These are phyloP conservation scores for Colletotrichum truncatum DNA, from an alignment of 2,329 filamentous ascomycete genomes.

Conservation along the genomic window DNA sequence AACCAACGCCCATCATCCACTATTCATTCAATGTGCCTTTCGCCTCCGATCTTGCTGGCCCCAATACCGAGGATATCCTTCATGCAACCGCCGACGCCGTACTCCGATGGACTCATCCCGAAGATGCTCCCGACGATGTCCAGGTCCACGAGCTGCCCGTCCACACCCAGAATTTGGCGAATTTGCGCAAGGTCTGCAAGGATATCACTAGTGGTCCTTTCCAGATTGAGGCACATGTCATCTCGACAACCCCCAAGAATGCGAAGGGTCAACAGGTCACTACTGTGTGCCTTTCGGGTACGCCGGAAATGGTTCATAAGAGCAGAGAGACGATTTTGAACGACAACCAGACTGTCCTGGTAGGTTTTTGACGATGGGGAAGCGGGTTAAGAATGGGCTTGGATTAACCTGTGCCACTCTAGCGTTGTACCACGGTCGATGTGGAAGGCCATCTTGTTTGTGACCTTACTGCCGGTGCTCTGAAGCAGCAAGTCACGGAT, in stretches of 20 bases:
- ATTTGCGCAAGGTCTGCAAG: slow-evolving; percentile 80
- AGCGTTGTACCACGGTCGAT: slow-evolving; percentile 94
- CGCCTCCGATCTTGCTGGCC: slow-evolving; percentile 88
- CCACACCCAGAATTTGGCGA: slow-evolving; percentile 85
- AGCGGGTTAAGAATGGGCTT: not conserved
- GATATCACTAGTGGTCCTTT: slow-evolving; percentile 78
- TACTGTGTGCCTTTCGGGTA: slow-evolving; percentile 90
- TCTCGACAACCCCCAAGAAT: slow-evolving; percentile 81
- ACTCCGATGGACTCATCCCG: slow-evolving; percentile 92
- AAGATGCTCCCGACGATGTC: slow-evolving; percentile 84
- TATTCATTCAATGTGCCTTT: slow-evolving; percentile 98
- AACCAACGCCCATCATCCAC: slow-evolving; percentile 71
- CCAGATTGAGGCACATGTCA: slow-evolving; percentile 84
- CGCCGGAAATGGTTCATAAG: slow-evolving; percentile 87
- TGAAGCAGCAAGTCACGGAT: slow-evolving; percentile 80
- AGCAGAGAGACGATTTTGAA: slow-evolving; percentile 91
- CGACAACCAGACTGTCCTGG: slow-evolving; percentile 90
- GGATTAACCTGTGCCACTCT: slow-evolving; percentile 40
- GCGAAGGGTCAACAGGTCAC: slow-evolving; percentile 75
- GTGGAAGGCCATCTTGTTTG: slow-evolving; percentile 92
- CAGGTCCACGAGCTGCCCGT: slow-evolving; percentile 92
- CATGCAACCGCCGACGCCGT: slow-evolving; percentile 90
- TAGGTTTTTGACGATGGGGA: slow-evolving; percentile 57
- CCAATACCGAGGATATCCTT: slow-evolving; percentile 92
- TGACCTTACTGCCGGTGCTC: slow-evolving; percentile 68